Base-by-base conservation (phyloP, 1,284 basidiomycete genomes). In the Prillingera fragicola region DNA sequence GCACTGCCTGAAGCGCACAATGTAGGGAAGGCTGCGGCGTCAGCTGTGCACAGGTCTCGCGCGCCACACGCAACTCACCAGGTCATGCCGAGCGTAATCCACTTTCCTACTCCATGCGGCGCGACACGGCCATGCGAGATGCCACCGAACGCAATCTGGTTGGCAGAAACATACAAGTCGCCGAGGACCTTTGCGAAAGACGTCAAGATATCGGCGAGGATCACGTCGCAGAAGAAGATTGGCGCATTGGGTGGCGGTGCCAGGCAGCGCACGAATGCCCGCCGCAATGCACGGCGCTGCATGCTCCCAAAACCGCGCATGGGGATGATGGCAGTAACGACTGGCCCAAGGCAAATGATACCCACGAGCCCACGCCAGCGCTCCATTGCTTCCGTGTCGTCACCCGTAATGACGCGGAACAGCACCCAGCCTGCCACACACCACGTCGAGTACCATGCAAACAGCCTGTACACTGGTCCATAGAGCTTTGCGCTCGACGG, bases 101-200 rank as follows among this genome's bases (percentile, higher is more conserved):
- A 89, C 41, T 81, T 76, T 43, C 77, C 67, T 71, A 78, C 77
- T 3, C 82, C 83, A 26, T 78, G 75, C 48, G 81, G 78, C 10
- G 74, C 65, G 4, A 87, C 83, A 34, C 80, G 75, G 4, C 75
- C 69, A 17, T 85, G 73, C 21, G 89, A 75, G 56, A 83, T 87
- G 33, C 85, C 83, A 25, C 84, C 69, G 32, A 48, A 50, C 54
- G 60, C 87, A 70, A 90, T 87, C 84, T 76, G 73, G 65, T 79
- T 84, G 3, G 84, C 61, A 1, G 87, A 89, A 19, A 96, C 74
- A 86, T 87, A 97, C 37, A 94, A 75, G 60, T 98, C 94, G 14
- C 91, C 95, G 27, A 97, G 75, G 22, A 98, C 91, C 73, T 96
- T 96, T 32, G 95, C 91, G 59, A 89, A 95, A 0, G 89, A 95